Conservation (phyloP, 2,329 filamentous ascomycete genomes). For the Xylariaceae sp. region DNA sequence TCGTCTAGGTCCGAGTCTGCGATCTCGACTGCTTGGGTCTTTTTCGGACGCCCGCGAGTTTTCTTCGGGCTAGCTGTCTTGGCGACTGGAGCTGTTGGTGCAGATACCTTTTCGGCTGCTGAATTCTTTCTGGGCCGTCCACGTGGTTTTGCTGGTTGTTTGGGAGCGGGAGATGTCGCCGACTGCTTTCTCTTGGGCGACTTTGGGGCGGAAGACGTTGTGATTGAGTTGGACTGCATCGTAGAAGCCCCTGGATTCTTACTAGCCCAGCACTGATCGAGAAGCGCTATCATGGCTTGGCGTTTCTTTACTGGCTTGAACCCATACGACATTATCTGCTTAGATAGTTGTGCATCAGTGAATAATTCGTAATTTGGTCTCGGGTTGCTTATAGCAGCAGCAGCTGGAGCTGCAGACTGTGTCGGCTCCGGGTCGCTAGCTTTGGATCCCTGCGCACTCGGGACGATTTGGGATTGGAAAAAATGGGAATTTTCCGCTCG, state of each 20-base stretch:
- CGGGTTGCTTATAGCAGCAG: slow-evolving; percentile 8
- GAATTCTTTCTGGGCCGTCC: slow-evolving; percentile 47
- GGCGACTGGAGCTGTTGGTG: slow-evolving; percentile 11
- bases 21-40: slow-evolving; percentile 48
- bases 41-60: slow-evolving; percentile 34
- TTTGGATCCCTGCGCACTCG: slow-evolving; percentile 6
- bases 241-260: slow-evolving; percentile 43
- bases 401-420: not conserved
- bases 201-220: slow-evolving; percentile 24
- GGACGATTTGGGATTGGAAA: slow-evolving; percentile 18
- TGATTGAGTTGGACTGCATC: slow-evolving; percentile 17
- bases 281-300: slow-evolving; percentile 68
- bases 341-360: slow-evolving; percentile 64
- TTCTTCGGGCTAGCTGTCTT: slow-evolving; percentile 25
- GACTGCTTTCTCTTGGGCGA: slow-evolving; percentile 21
- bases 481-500: slow-evolving; percentile 17
- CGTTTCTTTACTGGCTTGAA: slow-evolving; percentile 74
- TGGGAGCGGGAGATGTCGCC: slow-evolving; percentile 1
- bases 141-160: slow-evolving; percentile 41
- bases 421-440: not conserved
- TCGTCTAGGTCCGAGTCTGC: slow-evolving; percentile 57
- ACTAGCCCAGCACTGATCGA: slow-evolving; percentile 72
- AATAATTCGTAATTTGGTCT: slow-evolving; percentile 63
- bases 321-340: slow-evolving; percentile 64
- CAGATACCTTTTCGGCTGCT: slow-evolving; percentile 8